A percentile compares a stretch with the other conserved stretches of the same genome.
phyloP scores from a whole-genome alignment of 139 green algal genomes.

The Coccomyxa sp. region DNA sequence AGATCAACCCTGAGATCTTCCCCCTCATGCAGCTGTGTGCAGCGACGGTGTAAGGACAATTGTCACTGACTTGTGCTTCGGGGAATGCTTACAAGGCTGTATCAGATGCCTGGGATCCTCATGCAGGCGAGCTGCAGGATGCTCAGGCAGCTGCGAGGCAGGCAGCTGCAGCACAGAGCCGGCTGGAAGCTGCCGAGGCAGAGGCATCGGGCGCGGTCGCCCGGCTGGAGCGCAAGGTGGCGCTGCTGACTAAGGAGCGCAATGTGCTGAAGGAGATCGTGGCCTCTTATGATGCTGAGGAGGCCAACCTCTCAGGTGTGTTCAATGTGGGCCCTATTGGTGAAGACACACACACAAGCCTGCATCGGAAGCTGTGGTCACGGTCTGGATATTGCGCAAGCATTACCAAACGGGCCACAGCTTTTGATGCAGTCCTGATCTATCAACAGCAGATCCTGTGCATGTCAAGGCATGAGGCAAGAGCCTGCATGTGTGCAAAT shows the following conservation, averaged over 20 bases:
- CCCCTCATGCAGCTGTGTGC: neutral
- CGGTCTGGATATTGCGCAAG: neutral
- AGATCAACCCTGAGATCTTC: neutral
- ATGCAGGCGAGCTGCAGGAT: constrained; percentile 6
- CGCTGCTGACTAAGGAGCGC: constrained; percentile 40
- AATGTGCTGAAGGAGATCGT: constrained; percentile 47
- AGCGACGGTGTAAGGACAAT: neutral
- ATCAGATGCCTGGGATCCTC: neutral
- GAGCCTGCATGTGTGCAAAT: neutral
- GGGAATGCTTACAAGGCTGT: neutral
- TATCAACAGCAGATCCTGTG: neutral
- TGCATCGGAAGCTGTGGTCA: neutral
- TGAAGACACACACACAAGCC: neutral
- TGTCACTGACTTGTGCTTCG: neutral
- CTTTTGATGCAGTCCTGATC: neutral
- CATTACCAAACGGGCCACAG: neutral
- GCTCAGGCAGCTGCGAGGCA: constrained; percentile 8
- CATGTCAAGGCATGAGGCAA: neutral
- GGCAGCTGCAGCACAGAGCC: neutral
- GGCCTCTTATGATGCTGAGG: constrained; percentile 48
- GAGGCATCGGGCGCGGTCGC: constrained; percentile 12
- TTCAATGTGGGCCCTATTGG: neutral
- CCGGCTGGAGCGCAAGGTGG: constrained; percentile 29
- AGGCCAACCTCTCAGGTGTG: neutral
- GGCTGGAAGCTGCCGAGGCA: neutral